Conservation (phyloP, 2,329 filamentous ascomycete genomes). For the Trichoderma brevicompactum region DNA sequence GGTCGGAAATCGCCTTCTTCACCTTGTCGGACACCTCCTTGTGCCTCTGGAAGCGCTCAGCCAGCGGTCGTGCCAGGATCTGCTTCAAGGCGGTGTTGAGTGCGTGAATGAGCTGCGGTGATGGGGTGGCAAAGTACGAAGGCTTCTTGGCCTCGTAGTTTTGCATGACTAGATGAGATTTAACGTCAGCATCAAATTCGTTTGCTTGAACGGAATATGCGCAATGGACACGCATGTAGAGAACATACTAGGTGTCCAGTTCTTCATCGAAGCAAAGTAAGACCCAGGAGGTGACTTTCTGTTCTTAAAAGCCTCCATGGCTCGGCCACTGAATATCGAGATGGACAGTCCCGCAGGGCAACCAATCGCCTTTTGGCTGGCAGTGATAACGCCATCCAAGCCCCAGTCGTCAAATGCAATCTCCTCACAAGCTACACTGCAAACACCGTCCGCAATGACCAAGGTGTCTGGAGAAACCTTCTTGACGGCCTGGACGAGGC, state of each 20-base stretch:
- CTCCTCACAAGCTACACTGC: constrained; percentile 94
- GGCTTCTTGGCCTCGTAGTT: constrained; percentile 98
- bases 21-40: constrained; percentile 78
- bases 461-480: constrained; percentile 89
- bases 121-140: constrained; percentile 96
- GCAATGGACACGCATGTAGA: not conserved
- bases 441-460: constrained; percentile 92
- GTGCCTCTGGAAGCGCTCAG: constrained; percentile 83
- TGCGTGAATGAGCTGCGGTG: constrained; percentile 90
- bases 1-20: constrained; percentile 78
- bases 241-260: constrained; percentile 84
- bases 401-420: constrained; percentile 96
- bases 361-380: constrained; percentile 95
- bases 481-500: constrained; percentile 80
- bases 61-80: constrained; percentile 78
- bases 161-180: constrained; percentile 87
- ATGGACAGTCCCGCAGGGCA: constrained; percentile 94
- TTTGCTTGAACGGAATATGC: not conserved
- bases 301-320: constrained; percentile 77
- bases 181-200: constrained; percentile 29
- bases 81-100: constrained; percentile 87
- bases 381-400: constrained; percentile 89
- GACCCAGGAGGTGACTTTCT: constrained; percentile 81
- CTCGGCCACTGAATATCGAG: constrained; percentile 87
- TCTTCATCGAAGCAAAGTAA: constrained; percentile 96